Base-by-base conservation (phyloP, 2,329 filamentous ascomycete genomes). In the Albophoma yamanashiensis region DNA sequence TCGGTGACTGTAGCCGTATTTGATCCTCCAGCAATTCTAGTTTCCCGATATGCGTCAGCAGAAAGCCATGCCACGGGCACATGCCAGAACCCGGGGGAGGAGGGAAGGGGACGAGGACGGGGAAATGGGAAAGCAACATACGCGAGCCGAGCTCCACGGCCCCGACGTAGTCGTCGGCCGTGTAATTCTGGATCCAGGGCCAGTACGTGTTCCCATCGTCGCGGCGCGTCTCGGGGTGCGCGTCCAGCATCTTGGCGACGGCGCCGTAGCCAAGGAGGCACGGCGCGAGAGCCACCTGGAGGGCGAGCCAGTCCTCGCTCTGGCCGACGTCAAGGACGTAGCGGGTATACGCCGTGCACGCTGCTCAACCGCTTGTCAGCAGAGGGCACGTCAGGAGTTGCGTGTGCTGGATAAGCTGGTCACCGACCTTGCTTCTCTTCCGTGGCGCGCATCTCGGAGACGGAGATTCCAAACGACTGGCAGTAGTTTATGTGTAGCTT, bases 111-210 rank as follows among this genome's bases (percentile, higher is more conserved):
- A 15, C 42, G 38, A 34, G 38, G 38, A 14, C 11, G 39, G 43
- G 34, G 8, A n/a, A 7, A 14, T 15, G 39, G 43, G 34, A 9
- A n/a, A 7, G 31, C 59, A 15, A 70, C 82, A 73, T 76, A 91
- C 89, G 85, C 59, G 81, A 84, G 27, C 90, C 91, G 3, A 84
- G 79, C 64, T 78, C 78, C 59, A 95, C 89, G 7, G 90, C 89
- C 63, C 86, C 79, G 0, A 79, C 75, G 65, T 96, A 97, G 70
- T 94, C 89, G 0, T 90, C 86, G 2, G 87, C 89, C 20, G 89
- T 83, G 69, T 97, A 97, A 68, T 91, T 95, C 70, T 92, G 80
- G 65, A 97, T 91, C 93, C 93, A 97, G 55, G 86, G 82, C 88
- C 89, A 94, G 76, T 96, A 97, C 22, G 76, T 79, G 70, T 93